phyloP scores from a whole-genome alignment of 2,329 filamentous ascomycete genomes.

The Botrytis fabae region DNA sequence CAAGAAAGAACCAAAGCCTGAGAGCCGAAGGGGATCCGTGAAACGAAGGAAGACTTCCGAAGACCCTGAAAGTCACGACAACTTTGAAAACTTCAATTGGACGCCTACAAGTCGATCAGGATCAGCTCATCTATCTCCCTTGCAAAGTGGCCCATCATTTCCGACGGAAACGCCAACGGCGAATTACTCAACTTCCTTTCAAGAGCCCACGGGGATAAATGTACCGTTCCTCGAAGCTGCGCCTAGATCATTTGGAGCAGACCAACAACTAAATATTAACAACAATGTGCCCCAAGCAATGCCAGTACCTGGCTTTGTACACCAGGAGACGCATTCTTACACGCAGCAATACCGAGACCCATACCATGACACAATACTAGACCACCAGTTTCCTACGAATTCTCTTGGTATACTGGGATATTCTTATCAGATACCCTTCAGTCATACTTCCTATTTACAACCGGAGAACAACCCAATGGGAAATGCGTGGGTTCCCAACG shows the following conservation, averaged over 20 bases:
- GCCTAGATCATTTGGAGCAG: not conserved
- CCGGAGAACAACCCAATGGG: constrained; percentile 17
- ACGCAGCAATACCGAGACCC: constrained; percentile 10
- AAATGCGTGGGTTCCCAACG: constrained; percentile 33
- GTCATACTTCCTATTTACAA: constrained; percentile 9
- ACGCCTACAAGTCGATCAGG: not conserved
- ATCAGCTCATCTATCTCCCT: constrained; percentile 15
- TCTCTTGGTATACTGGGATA: not conserved
- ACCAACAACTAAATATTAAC: not conserved
- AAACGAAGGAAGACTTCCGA: constrained; percentile 27
- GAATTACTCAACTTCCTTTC: constrained; percentile 2
- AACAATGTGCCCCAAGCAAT: not conserved
- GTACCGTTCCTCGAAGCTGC: not conserved
- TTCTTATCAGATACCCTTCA: not conserved
- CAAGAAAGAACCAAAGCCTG: constrained; percentile 21
- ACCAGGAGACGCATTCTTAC: constrained; percentile 2
- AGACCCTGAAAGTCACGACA: not conserved
- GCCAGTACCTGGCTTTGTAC: not conserved
- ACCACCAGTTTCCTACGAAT: constrained; percentile 11
- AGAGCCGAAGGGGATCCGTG: constrained; percentile 5
- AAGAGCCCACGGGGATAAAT: not conserved
- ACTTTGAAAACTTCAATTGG: constrained; percentile 7
- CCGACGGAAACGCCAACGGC: not conserved
- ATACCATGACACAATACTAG: constrained; percentile 3
- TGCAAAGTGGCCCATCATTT: not conserved